phyloP scores from a whole-genome alignment of 768 basidiomycete species.

The Thelephora aurantiotincta region DNA sequence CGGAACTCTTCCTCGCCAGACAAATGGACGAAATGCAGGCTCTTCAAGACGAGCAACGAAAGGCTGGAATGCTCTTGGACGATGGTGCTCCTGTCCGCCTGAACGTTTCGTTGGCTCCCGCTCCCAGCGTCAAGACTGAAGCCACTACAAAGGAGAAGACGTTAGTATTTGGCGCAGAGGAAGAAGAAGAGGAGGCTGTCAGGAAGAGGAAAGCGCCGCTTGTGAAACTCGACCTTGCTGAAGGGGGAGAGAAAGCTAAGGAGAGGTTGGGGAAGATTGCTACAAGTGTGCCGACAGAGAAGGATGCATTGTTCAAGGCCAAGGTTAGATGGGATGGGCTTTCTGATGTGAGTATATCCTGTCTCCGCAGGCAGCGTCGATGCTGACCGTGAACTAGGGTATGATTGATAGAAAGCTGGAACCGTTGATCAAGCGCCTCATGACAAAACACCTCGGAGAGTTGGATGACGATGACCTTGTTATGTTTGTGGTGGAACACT shows the following conservation, averaged over 20 bases:
- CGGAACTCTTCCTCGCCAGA: slow-evolving; percentile 83
- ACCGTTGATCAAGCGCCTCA: slow-evolving; percentile 67
- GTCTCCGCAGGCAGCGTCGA: neutral
- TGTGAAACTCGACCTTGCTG: slow-evolving; percentile 86
- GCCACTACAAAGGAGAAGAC: slow-evolving; percentile 26
- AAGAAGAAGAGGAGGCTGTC: slow-evolving; percentile 69
- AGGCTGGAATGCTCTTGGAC: slow-evolving; percentile 80
- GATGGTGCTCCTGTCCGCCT: slow-evolving; percentile 86
- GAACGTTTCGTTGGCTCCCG: slow-evolving; percentile 54
- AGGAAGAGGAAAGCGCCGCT: slow-evolving; percentile 76
- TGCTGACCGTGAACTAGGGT: slow-evolving; percentile 24
- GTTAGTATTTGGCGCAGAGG: slow-evolving; percentile 68
- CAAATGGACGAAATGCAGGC: slow-evolving; percentile 97
- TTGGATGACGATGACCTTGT: slow-evolving; percentile 89
- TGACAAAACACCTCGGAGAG: slow-evolving; percentile 82
- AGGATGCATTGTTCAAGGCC: slow-evolving; percentile 64
- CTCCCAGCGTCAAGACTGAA: slow-evolving; percentile 30
- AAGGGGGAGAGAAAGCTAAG: slow-evolving; percentile 63
- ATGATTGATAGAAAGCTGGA: slow-evolving; percentile 81
- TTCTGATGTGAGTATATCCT: slow-evolving; percentile 48
- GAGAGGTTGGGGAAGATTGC: slow-evolving; percentile 72
- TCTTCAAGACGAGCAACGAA: slow-evolving; percentile 79
- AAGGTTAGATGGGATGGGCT: slow-evolving; percentile 90
- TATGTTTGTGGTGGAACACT: slow-evolving; percentile 86
- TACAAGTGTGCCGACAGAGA: slow-evolving; percentile 60